Conservation (phyloP, 768 basidiomycete species). For the Hysterangium stoloniferum region DNA sequence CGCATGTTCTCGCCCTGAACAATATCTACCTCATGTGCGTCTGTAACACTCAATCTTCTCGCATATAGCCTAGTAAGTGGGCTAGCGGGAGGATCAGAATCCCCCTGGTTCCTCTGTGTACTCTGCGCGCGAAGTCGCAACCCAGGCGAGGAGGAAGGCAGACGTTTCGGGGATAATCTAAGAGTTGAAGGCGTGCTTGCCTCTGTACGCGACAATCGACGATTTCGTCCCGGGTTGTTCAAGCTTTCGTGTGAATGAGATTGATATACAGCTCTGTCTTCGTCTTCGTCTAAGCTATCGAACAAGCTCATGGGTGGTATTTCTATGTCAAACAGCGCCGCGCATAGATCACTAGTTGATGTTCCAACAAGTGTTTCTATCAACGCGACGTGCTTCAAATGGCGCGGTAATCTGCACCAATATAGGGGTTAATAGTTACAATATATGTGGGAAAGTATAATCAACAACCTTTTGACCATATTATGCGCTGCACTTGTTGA, state of each 20-base stretch:
- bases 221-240: not conserved
- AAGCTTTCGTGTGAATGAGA: conserved; percentile 17
- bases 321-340: conserved; percentile 74
- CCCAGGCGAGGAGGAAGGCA: conserved; percentile 7
- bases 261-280: conserved; percentile 25
- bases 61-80: conserved; percentile 21
- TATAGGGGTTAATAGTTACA: not conserved
- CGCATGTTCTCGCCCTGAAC: conserved; percentile 20
- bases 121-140: not conserved
- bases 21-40: not conserved
- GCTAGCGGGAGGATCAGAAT: conserved; percentile 19
- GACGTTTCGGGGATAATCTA: conserved; percentile 16
- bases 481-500: conserved; percentile 45
- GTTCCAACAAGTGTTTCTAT: conserved; percentile 73
- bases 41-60: conserved; percentile 6
- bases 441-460: not conserved
- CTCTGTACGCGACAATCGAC: not conserved
- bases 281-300: conserved; percentile 36
- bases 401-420: conserved; percentile 46
- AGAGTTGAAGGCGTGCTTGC: not conserved
- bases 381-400: conserved; percentile 65
- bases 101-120: conserved; percentile 4
- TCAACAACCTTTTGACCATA: conserved; percentile 36
- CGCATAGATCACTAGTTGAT: conserved; percentile 52
- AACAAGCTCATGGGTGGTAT: conserved; percentile 42